Conservation (phyloP, 1,139 yeast genomes). For the Wickerhamiella infanticola region DNA sequence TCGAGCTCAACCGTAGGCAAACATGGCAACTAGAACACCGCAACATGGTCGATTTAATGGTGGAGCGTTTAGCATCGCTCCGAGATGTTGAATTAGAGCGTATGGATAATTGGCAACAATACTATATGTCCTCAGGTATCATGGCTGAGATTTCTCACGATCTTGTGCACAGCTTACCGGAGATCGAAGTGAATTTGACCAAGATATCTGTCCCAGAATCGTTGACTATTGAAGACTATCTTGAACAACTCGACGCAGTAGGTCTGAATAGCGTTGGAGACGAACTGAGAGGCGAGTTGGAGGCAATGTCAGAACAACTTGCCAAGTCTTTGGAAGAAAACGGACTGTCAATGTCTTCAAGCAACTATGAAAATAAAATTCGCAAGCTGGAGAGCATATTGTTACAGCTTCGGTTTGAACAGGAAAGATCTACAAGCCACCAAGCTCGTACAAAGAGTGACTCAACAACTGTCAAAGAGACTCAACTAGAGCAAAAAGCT, state of each 20-base stretch:
- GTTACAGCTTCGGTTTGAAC: slow-evolving; percentile 17
- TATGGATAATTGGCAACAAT: slow-evolving; percentile 49
- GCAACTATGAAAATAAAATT: slow-evolving; percentile 24
- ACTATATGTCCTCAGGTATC: slow-evolving; percentile 30
- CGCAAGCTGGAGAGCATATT: slow-evolving; percentile 26
- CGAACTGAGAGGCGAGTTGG: slow-evolving; percentile 17
- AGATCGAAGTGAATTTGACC: slow-evolving; percentile 1
- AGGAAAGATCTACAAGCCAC: slow-evolving; percentile 3
- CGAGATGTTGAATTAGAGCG: slow-evolving; percentile 42
- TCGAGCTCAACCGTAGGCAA: slow-evolving; percentile 53
- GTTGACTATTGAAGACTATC: slow-evolving; percentile 12
- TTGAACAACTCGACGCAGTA: slow-evolving; percentile 12
- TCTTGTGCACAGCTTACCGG: slow-evolving; percentile 1
- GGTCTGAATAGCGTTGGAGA: slow-evolving; percentile 16
- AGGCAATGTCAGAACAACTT: slow-evolving; percentile 13
- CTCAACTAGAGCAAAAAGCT: not conserved
- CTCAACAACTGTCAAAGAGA: not conserved
- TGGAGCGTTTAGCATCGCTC: slow-evolving; percentile 44
- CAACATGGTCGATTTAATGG: slow-evolving; percentile 34
- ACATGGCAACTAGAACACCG: slow-evolving; percentile 50
- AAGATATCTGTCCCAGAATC: not conserved
- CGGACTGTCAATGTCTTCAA: not conserved
- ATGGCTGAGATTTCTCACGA: slow-evolving; percentile 1
- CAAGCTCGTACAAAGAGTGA: not conserved
- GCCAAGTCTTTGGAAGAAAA: slow-evolving; percentile 1